phyloP scores from a whole-genome alignment of 202 grass and related monocot species.

The Thinopyrum obtusiflorum region DNA sequence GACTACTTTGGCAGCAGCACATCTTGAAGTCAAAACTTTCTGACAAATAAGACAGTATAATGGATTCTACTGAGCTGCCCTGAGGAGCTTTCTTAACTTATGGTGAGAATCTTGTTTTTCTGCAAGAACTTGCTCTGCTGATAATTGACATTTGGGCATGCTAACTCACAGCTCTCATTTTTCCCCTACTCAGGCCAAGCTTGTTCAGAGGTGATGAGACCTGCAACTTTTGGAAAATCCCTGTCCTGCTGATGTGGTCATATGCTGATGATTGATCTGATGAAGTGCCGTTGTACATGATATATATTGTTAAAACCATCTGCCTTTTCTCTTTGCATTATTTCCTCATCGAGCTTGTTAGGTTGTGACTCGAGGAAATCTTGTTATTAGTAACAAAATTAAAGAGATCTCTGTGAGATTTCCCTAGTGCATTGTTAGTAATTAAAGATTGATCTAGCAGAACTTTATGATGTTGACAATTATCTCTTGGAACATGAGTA shows the following conservation, averaged over 20 bases:
- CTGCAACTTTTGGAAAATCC: constrained; percentile 28
- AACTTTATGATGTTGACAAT: not conserved
- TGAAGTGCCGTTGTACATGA: constrained; percentile 39
- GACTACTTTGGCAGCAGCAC: constrained; percentile 68
- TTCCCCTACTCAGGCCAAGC: not conserved
- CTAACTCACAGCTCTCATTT: not conserved
- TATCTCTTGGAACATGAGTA: not conserved
- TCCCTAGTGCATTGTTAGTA: not conserved
- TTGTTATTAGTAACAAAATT: constrained; percentile 11
- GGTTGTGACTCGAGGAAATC: not conserved
- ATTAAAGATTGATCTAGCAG: not conserved
- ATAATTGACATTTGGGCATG: not conserved
- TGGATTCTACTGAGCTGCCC: constrained; percentile 20
- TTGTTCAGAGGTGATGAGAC: constrained; percentile 4
- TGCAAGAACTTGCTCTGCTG: not conserved
- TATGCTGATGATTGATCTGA: not conserved
- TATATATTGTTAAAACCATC: not conserved
- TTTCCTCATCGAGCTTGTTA: not conserved
- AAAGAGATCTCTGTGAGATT: not conserved
- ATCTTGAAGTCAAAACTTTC: constrained; percentile 32
- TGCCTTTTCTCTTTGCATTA: not conserved
- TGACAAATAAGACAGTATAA: not conserved
- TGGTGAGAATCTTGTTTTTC: constrained; percentile 11
- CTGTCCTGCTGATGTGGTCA: not conserved
- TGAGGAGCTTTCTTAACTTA: constrained; percentile 24